Evolutionary conservation across 225 moss, liverwort and hornwort species (phyloP), one percentile per base, ranked within the genome.

Genomic region (Straminergon stramineum): DNA sequence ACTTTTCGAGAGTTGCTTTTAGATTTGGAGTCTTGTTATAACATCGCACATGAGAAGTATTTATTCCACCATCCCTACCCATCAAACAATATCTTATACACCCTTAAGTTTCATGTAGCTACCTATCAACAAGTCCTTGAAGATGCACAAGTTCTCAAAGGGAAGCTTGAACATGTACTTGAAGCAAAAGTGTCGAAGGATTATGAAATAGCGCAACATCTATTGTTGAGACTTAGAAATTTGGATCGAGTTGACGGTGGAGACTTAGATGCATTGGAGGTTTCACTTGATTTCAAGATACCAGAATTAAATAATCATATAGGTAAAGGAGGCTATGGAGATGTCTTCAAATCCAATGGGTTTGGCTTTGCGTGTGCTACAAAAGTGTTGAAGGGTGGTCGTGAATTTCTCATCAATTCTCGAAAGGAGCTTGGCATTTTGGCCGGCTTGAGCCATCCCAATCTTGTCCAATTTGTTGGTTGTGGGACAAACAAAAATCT

Each of bases 301-400:
- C 37, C 11, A 0, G 0, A 68, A 11, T 21, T 68, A 19, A 11
- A 10, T 1, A 6, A 37, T 1, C 5, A 68, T 0, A 68, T 37
- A 20, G 12, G 12, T 68, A 0, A 1, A 68, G n/a, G n/a, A 68
- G 37, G 17, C 18, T 56, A 5, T 56, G 18, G 56, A 56, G 56
- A 56, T 18, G 57, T 60, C 24, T 6, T 4, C 12, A 12, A 0
- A 22, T 68, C 69, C 4, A 69, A 69, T n/a, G n/a, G n/a, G 22
- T 69, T 22, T 0, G 69, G 37, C 13, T 7, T 69, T n/a, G 7
- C 0, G 0, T 66, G 66, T 66, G 66, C 66, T 4, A 66, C 66
- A 1, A 66, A 34, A 66, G 34, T 66, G 9, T 34, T 66, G 34
- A 1, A 66, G 34, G 66, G 66, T 0, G 34, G 0, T 66, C 3